Base-by-base conservation (phyloP, 495 filamentous ascomycete species). In the Hypoxylon trugodes region DNA sequence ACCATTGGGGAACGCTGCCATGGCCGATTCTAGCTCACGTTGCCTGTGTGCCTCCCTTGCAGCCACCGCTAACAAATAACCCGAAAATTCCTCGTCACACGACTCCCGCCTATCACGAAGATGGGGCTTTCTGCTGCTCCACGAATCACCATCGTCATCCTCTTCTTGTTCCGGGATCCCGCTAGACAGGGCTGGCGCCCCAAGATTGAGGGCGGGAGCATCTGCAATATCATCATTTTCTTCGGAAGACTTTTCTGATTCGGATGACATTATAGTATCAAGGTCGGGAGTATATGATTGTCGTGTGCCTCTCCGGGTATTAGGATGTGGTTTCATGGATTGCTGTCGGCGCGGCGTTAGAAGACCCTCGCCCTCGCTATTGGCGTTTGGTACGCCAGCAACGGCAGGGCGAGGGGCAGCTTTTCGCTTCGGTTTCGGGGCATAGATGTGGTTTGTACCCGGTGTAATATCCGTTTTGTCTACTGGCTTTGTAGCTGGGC, bases 11-110 rank as follows among this genome's bases (percentile, higher is more conserved):
- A 81, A 81, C 30, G 78, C 78, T 41, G 77, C 76, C 73, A 82
- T 74, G 65, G 77, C 78, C 49, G 75, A 68, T 70, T 82, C 75
- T 36, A 80, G 70, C 50, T 82, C 69, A 62, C 69, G 66, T 70
- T 93, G 87, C 70, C 86, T 86, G 70, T 93, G 87, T 10, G 90
- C 90, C 56, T 90, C 88, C 47, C 82, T 84, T 33, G 89, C 89
- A 16, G 91, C 90, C 47, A 96, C 76, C 16, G 88, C 85, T 13
- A 94, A 82, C 35, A 96, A 74, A 64, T 92, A 93, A 9, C 87
- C 87, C 38, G 87, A 87, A 55, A 90, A 87, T 57, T 84, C 79
- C 30, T 87, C 87, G 73, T 93, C 87, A 46, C 86, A 87, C 45
- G 81, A 77, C 78, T 89, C 80, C 79, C 87, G 69, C 37, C 80